Conservation (phyloP, 805 yeast species). For the Nakazawaea molendinolei region DNA sequence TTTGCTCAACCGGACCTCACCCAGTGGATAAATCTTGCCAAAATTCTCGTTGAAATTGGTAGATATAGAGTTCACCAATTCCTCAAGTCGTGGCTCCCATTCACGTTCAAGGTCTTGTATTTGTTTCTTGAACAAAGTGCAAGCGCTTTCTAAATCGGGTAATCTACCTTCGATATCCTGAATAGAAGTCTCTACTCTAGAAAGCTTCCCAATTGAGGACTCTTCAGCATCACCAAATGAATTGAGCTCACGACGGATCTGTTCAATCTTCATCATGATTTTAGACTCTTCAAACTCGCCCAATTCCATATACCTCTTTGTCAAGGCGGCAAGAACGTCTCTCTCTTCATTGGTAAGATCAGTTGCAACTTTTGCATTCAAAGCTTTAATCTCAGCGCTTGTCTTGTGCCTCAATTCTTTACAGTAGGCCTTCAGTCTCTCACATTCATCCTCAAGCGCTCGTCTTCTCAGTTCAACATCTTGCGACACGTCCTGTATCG, state of each 20-base stretch:
- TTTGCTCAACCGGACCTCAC: constrained; percentile 59
- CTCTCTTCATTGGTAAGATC: constrained; percentile 33
- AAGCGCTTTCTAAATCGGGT: constrained; percentile 28
- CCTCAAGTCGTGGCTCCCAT: constrained; percentile 62
- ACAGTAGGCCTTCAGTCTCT: constrained; percentile 13
- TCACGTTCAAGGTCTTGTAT: constrained; percentile 31
- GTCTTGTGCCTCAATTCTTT: constrained; percentile 16
- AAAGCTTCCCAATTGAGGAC: constrained; percentile 22
- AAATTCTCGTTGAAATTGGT: constrained; percentile 61
- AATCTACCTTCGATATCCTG: constrained; percentile 29
- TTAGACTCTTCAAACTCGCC: constrained; percentile 28
- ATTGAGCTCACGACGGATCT: constrained; percentile 34
- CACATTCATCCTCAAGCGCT: constrained; percentile 17
- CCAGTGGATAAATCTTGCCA: constrained; percentile 74
- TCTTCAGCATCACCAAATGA: constrained; percentile 20
- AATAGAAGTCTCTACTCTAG: constrained; percentile 33
- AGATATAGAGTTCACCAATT: constrained; percentile 51
- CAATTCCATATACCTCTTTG: constrained; percentile 25
- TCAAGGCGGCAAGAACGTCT: constrained; percentile 32
- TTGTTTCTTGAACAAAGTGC: constrained; percentile 24
- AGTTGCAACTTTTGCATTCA: constrained; percentile 28
- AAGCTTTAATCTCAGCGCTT: constrained; percentile 17
- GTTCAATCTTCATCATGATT: constrained; percentile 30
- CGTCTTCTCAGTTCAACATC: constrained; percentile 23
- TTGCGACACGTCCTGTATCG: constrained; percentile 24